These are phyloP conservation scores for Cutaneotrichosporon cavernicola DNA, from an alignment of 1,284 basidiomycete species.

Conservation along the genomic window DNA sequence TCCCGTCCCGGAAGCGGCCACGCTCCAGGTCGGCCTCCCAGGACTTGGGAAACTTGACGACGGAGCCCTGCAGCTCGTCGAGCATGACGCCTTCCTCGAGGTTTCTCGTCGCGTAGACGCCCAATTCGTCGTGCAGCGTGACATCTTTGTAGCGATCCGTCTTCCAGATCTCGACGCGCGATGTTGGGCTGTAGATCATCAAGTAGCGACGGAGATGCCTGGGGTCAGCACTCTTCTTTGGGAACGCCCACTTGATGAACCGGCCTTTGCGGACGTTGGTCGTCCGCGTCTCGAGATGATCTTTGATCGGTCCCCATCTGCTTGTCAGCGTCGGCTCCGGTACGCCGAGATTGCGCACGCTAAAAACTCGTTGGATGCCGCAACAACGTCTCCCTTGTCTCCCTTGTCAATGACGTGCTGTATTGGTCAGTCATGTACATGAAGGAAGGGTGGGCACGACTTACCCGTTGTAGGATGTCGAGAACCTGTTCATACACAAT, in stretches of 20 bases:
- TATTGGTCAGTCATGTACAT: neutral
- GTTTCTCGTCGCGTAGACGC: conserved; percentile 45
- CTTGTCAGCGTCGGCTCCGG: neutral
- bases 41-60: conserved; percentile 43
- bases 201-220: conserved; percentile 50
- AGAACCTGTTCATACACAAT: conserved; percentile 43
- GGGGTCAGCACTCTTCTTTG: neutral
- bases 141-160: conserved; percentile 46
- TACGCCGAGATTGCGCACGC: conserved; percentile 27
- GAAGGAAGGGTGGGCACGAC: conserved; percentile 13
- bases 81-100: conserved; percentile 36
- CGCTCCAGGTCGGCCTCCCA: conserved; percentile 44
- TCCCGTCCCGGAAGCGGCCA: conserved; percentile 41
- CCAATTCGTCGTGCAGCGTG: conserved; percentile 48
- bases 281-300: conserved; percentile 38
- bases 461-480: conserved; percentile 40
- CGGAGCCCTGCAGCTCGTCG: conserved; percentile 44
- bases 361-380: conserved; percentile 33
- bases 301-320: conserved; percentile 35
- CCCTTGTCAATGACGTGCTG: conserved; percentile 30
- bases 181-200: conserved; percentile 38
- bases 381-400: conserved; percentile 28
- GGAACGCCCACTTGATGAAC: conserved; percentile 13
- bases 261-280: conserved; percentile 29
- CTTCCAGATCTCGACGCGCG: conserved; percentile 48